Conservation (phyloP, 2,329 filamentous ascomycete genomes). For the Botrytis cinerea region DNA sequence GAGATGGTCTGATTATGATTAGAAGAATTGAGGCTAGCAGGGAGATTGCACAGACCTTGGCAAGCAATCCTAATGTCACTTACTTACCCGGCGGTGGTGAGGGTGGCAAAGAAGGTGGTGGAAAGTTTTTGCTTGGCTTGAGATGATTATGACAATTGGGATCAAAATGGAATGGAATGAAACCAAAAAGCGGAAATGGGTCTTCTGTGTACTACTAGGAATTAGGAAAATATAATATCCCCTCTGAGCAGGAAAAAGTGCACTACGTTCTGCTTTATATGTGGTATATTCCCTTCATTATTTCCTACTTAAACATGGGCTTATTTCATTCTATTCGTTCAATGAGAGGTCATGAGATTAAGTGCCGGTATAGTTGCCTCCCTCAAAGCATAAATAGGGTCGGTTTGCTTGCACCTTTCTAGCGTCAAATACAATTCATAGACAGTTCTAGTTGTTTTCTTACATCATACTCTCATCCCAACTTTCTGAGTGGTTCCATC, state of each 20-base stretch:
- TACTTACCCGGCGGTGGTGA: slow-evolving; percentile 83
- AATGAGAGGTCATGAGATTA: background rate
- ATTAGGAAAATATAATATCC: slow-evolving; percentile 26
- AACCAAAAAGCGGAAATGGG: slow-evolving; percentile 15
- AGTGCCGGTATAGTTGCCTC: background rate
- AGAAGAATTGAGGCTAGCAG: slow-evolving; percentile 94
- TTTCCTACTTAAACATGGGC: background rate
- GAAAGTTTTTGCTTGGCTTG: slow-evolving; percentile 68
- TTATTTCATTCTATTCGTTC: background rate
- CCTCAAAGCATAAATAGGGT: background rate
- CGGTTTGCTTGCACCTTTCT: background rate
- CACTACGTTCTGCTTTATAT: background rate
- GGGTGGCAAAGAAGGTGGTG: slow-evolving; percentile 51
- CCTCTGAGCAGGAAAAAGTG: slow-evolving; percentile 3
- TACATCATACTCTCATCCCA: background rate
- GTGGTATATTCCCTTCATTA: background rate
- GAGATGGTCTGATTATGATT: slow-evolving; percentile 93
- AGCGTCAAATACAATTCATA: background rate
- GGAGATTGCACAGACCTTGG: slow-evolving; percentile 90
- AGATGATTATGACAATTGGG: slow-evolving; percentile 44
- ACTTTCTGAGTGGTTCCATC: background rate
- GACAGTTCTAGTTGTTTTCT: background rate
- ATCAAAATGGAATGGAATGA: background rate
- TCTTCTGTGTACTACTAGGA: slow-evolving; percentile 24
- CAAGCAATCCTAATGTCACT: slow-evolving; percentile 90